Conservation (phyloP, 805 yeast genomes). For the Zygosaccharomyces gambellarensis region DNA sequence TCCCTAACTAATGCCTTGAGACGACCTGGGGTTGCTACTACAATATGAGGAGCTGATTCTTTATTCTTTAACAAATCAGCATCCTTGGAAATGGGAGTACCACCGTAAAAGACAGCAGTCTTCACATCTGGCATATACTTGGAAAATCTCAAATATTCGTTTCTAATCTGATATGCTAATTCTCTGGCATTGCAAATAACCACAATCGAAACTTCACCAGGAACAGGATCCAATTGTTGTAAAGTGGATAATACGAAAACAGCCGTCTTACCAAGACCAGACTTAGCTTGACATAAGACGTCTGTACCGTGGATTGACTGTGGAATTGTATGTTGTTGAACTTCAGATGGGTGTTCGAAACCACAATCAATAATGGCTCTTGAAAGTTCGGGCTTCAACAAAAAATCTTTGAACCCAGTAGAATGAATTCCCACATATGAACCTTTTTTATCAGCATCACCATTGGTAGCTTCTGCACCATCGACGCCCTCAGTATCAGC, state of each 20-base stretch:
- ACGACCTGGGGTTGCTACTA: slow-evolving; percentile 98
- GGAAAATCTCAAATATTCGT: slow-evolving; percentile 95
- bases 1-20: slow-evolving; percentile 90
- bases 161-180: slow-evolving; percentile 95
- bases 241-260: slow-evolving; percentile 93
- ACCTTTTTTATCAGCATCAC: slow-evolving; percentile 82
- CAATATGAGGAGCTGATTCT: slow-evolving; percentile 93
- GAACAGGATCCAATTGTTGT: slow-evolving; percentile 95
- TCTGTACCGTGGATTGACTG: slow-evolving; percentile 97
- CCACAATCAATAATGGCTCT: slow-evolving; percentile 99
- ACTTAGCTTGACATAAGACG: slow-evolving; percentile 97
- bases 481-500: slow-evolving; percentile 24
- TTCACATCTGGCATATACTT: slow-evolving; percentile 97
- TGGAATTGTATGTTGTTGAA: slow-evolving; percentile 97
- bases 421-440: slow-evolving; percentile 98
- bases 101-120: slow-evolving; percentile 97
- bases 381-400: slow-evolving; percentile 91
- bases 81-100: slow-evolving; percentile 80
- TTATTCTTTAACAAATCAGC: slow-evolving; percentile 82
- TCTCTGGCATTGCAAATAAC: slow-evolving; percentile 98
- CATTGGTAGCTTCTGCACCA: slow-evolving; percentile 37
- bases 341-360: slow-evolving; percentile 99
- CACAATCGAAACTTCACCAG: slow-evolving; percentile 91
- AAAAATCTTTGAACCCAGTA: slow-evolving; percentile 96
- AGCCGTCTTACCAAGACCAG: slow-evolving; percentile 99